A percentile compares a stretch with the other conserved stretches of the same genome.
Evolutionary conservation across 2,329 filamentous ascomycete genomes (phyloP).

Genomic region (Sclerotiophoma versabilis): DNA sequence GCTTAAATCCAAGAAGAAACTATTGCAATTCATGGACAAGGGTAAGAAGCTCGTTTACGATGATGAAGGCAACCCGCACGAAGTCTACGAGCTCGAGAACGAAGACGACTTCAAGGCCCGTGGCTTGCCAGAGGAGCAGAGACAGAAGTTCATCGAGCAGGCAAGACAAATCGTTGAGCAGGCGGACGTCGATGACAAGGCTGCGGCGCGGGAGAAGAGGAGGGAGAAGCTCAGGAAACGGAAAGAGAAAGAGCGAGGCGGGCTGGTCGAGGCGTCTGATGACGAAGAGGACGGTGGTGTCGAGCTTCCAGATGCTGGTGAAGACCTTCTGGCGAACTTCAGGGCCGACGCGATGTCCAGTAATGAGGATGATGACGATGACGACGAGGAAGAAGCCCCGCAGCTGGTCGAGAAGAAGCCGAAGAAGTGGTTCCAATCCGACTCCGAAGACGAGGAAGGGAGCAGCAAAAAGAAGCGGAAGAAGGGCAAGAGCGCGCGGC

Average conservation of each 20-base stretch:
- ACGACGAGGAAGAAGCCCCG: slow-evolving; percentile 52
- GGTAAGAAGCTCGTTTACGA: slow-evolving; percentile 89
- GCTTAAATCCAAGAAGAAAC: slow-evolving; percentile 92
- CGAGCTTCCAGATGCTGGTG: slow-evolving; percentile 39
- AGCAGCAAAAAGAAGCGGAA: slow-evolving; percentile 48
- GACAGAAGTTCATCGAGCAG: slow-evolving; percentile 76
- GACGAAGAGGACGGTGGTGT: slow-evolving; percentile 37
- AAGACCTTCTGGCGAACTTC: slow-evolving; percentile 54
- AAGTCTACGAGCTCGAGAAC: slow-evolving; percentile 86
- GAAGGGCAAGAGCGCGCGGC: slow-evolving; percentile 60
- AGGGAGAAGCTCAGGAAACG: slow-evolving; percentile 77
- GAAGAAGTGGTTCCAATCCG: slow-evolving; percentile 82
- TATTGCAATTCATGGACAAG: slow-evolving; percentile 87
- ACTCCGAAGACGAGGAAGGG: slow-evolving; percentile 61
- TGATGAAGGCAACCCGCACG: slow-evolving; percentile 85
- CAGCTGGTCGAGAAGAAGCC: slow-evolving; percentile 65
- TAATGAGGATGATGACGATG: slow-evolving; percentile 55
- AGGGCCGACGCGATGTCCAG: slow-evolving; percentile 49
- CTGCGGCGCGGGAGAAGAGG: slow-evolving; percentile 77
- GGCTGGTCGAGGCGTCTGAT: slow-evolving; percentile 52
- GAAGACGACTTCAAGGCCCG: slow-evolving; percentile 79
- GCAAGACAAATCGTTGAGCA: slow-evolving; percentile 75
- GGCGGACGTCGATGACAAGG: slow-evolving; percentile 85
- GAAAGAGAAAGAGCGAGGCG: slow-evolving; percentile 66
- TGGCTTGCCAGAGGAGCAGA: slow-evolving; percentile 78